These are phyloP conservation scores for Pulveroboletus ravenelii DNA, from an alignment of 768 basidiomycete species.

Conservation along the genomic window DNA sequence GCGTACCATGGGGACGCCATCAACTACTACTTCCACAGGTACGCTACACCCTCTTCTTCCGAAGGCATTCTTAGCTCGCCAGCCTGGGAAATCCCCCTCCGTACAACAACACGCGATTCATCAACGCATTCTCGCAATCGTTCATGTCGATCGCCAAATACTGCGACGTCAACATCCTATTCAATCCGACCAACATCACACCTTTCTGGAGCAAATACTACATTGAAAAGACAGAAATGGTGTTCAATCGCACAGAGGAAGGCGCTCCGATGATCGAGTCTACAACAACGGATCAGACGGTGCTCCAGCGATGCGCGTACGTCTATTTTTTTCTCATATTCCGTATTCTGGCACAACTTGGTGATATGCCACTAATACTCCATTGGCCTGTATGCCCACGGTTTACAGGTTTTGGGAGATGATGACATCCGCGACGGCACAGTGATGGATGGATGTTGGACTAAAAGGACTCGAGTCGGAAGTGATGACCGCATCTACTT, in stretches of 20 bases:
- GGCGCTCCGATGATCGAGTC: slow-evolving; percentile 4
- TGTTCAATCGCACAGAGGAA: slow-evolving; percentile 14
- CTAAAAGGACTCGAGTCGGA: no score
- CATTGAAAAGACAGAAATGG: slow-evolving; percentile 10
- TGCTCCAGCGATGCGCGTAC: slow-evolving; percentile 11
- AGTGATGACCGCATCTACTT: no score
- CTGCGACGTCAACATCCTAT: slow-evolving; percentile 20
- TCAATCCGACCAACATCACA: slow-evolving; percentile 16
- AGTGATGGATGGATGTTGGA: no score
- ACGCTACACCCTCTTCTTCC: background rate
- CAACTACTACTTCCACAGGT: slow-evolving; percentile 38
- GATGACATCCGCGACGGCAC: no score
- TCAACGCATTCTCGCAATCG: slow-evolving; percentile 23
- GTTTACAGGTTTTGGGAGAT: no score
- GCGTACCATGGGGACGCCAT: slow-evolving; percentile 31
- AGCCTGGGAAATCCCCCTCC: slow-evolving; percentile 6
- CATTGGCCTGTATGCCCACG: no score
- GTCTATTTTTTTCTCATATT: background rate
- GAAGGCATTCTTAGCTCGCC: background rate
- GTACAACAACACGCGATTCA: slow-evolving; percentile 28
- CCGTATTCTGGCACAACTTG: no score
- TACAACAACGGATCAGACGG: background rate
- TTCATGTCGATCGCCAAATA: slow-evolving; percentile 24
- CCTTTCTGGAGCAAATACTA: slow-evolving; percentile 10
- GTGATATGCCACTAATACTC: no score